phyloP scores from a whole-genome alignment of 331 rosid species.

The Pyrus hybrid region DNA sequence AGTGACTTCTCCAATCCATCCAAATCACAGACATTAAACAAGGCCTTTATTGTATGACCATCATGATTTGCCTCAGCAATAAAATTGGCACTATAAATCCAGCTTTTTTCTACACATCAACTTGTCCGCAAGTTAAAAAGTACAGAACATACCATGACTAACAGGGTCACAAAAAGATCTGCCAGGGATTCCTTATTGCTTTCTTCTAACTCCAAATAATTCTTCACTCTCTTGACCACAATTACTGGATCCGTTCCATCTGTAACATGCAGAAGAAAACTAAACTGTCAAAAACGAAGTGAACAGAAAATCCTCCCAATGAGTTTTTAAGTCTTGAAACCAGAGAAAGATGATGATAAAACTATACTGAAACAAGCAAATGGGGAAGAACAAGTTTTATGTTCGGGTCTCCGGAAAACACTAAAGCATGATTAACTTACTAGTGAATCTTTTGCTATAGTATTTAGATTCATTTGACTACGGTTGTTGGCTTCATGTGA shows the following conservation, averaged over 20 bases:
- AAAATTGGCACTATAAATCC: background rate
- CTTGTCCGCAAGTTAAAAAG: background rate
- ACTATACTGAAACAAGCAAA: background rate
- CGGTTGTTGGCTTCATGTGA: background rate
- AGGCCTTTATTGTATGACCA: background rate
- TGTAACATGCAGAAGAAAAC: background rate
- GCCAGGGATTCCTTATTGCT: conserved; percentile 1
- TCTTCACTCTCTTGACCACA: background rate
- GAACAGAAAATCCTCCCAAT: background rate
- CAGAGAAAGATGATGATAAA: background rate
- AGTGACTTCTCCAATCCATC: too few relatives aligned
- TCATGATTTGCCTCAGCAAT: background rate
- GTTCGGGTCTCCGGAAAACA: background rate
- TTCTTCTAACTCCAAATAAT: background rate
- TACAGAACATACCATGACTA: background rate
- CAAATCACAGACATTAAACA: too few relatives aligned
- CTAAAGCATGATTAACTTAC: background rate
- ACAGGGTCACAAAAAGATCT: background rate
- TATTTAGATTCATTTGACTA: background rate
- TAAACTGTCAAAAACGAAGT: background rate
- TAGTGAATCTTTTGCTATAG: background rate
- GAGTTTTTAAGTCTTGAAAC: background rate
- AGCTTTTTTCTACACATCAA: background rate
- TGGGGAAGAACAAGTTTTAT: background rate
- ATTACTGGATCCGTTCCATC: conserved; percentile 11